Base-by-base conservation (phyloP, 805 yeast species). In the Tetrapisispora nanseiensis region DNA sequence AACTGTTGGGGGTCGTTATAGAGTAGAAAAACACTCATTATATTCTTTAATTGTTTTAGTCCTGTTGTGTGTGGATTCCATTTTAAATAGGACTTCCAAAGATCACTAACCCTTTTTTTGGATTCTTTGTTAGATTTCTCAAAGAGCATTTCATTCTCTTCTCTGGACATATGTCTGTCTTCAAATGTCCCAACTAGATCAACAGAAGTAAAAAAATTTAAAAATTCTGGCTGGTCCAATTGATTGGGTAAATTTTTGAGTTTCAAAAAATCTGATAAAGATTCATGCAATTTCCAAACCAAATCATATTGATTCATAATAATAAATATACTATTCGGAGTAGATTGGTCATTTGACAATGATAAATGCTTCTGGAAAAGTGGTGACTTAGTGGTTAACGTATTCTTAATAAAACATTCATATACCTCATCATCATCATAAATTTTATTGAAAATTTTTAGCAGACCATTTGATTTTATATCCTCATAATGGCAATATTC, bases 261-360 rank as follows among this genome's bases (percentile, higher is more conserved):
- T 10, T 44, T 52, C 28, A 61, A 56, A 46, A 62, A 66, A 8
- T 56, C 58, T 7, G 66, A 58, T 13, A 67, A 40, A 19, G 62
- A 62, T 16, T 67, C 71, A 46, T 68, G 71, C 2, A 68, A 50
- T 16, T 64, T 63, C 73, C 73, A 68, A 1, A 68, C 67, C 34
- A 68, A 44, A 41, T 68, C 67, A 42, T 64, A 68, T 40, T 61
- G 66, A 40, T 65, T 65, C 13, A 55, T 57, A 2, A 56, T 46
- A 44, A 52, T 53, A 27, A 47, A 51, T 18, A 61, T 61, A 38
- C 61, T 58, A 15, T 48, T 48, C 10, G 56, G 56, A 12, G 48
- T 46, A 5, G 53, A 43, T 24, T 50, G 48, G 33, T 51, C 51
- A 27, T 45, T 35, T 7, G 51, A 30, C 2, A 58, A 22, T 6